Percentiles rank a stretch among this genome's conserved stretches.
These are phyloP conservation scores for Candida mattraensis DNA, from an alignment of 805 yeast species.

Conservation along the genomic window DNA sequence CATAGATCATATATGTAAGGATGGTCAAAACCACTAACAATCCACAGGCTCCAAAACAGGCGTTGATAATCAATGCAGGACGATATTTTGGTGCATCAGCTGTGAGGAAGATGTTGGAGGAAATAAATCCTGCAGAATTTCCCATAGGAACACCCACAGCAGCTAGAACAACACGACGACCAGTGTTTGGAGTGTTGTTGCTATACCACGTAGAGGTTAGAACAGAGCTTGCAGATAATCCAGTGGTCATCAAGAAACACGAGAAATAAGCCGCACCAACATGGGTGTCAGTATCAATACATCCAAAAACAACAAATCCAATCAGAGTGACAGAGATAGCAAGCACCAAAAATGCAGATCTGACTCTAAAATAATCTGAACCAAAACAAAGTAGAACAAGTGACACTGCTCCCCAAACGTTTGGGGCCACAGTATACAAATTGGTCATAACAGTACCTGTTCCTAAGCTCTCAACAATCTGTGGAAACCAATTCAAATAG, in stretches of 20 bases:
- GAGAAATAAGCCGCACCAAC: constrained; percentile 25
- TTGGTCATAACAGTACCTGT: constrained; percentile 42
- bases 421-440: constrained; percentile 48
- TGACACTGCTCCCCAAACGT: constrained; percentile 45
- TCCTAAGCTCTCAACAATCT: constrained; percentile 39
- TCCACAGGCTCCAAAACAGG: constrained; percentile 48
- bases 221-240: constrained; percentile 49
- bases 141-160: constrained; percentile 56
- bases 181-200: constrained; percentile 47
- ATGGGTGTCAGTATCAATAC: constrained; percentile 40
- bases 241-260: constrained; percentile 43
- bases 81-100: constrained; percentile 53
- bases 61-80: constrained; percentile 50
- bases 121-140: constrained; percentile 55
- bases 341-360: constrained; percentile 40
- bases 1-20: constrained; percentile 38
- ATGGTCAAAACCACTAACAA: constrained; percentile 29
- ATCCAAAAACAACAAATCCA: constrained; percentile 48
- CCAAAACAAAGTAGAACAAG: constrained; percentile 39
- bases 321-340: constrained; percentile 41
- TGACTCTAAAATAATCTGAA: constrained; percentile 40
- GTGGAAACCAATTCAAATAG: constrained; percentile 51
- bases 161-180: constrained; percentile 45
- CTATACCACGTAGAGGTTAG: constrained; percentile 51
- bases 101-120: constrained; percentile 50